A percentile compares a stretch with the other conserved stretches of the same genome.
Conservation (phyloP, 257 asterid species). For the Fraxinus americana region DNA sequence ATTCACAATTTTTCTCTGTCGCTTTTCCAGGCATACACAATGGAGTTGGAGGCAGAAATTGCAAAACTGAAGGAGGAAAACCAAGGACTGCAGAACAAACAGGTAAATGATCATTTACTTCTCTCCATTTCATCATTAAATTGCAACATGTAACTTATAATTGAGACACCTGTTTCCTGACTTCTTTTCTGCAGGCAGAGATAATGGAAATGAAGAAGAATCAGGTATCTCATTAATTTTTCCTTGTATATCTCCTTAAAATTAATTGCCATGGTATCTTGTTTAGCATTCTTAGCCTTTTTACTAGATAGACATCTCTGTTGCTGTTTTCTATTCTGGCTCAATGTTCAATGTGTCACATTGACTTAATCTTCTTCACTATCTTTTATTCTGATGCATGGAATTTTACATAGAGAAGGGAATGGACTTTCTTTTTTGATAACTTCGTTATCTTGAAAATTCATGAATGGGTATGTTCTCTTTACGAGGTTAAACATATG, state of each 20-base stretch:
- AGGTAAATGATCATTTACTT: slow-evolving; percentile 38
- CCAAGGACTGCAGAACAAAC: slow-evolving; percentile 65
- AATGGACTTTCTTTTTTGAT: no score
- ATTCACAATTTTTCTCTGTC: not conserved
- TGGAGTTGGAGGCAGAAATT: slow-evolving; percentile 90
- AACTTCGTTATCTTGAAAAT: no score
- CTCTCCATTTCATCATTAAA: not conserved
- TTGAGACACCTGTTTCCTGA: slow-evolving; percentile 2
- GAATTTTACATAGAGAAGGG: not conserved
- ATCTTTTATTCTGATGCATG: not conserved
- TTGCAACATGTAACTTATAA: not conserved
- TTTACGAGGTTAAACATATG: no score
- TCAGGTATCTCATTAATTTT: slow-evolving; percentile 32
- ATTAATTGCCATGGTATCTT: not conserved
- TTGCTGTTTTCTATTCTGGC: not conserved
- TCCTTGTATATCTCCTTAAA: slow-evolving; percentile 2
- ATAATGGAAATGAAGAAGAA: slow-evolving; percentile 49
- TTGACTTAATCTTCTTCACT: not conserved
- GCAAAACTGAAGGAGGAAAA: slow-evolving; percentile 92
- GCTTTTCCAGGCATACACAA: slow-evolving; percentile 65
- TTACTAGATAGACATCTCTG: not conserved
- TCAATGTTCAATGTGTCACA: not conserved
- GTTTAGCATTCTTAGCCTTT: not conserved
- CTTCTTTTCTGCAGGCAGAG: slow-evolving; percentile 37
- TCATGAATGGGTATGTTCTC: no score